Evolutionary conservation across 257 asterid genomes (phyloP), one percentile per base, ranked within the genome.

Genomic region (Anisodus acutangulus): DNA sequence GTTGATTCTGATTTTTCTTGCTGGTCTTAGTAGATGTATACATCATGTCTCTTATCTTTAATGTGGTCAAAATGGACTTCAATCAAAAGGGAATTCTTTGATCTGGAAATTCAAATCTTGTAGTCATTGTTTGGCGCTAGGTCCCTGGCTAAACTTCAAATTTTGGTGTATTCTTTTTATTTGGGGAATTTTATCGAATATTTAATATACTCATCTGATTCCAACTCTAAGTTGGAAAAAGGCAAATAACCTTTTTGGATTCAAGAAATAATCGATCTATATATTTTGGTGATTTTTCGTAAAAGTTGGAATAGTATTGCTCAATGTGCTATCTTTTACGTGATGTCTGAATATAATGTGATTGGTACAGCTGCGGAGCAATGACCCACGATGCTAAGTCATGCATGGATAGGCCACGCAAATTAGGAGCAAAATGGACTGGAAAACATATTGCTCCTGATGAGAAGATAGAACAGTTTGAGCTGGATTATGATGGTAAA

Each of bases 401-500:
- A 9, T 94, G 98, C 58, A 93, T 92, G 87, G 98, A 94, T 22
- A 92, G 98, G 86, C 98, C 98, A 39, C 95, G 98, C 57, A 92
- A 82, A 89, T 43, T 79, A 83, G 98, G 97, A 41, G 98, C 98
- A 5, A 95, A 93, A 90, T 94, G 93, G 93, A 91, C 97, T 0
- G 88, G 89, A 39, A 92, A 90, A 80, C 45, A 57, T 81, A 96
- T 96, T 81, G 92, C 97, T 31, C 93, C 98, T 19, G 98, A 95
- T 93, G 99, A 96, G 93, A 94, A 92, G 87, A 87, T 94, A 86
- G 98, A 96, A 87, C 87, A 90, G 31, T 94, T 93, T 87, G 99
- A 97, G 92, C 97, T 97, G 62, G 98, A 95, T 84, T 97, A 93
- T 83, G 99, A 95, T 87, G 98, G 99, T 49, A 97, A 97, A 82